These are phyloP conservation scores for Aureobasidium sp. DNA, from an alignment of 2,329 filamentous ascomycete species.

Conservation along the genomic window DNA sequence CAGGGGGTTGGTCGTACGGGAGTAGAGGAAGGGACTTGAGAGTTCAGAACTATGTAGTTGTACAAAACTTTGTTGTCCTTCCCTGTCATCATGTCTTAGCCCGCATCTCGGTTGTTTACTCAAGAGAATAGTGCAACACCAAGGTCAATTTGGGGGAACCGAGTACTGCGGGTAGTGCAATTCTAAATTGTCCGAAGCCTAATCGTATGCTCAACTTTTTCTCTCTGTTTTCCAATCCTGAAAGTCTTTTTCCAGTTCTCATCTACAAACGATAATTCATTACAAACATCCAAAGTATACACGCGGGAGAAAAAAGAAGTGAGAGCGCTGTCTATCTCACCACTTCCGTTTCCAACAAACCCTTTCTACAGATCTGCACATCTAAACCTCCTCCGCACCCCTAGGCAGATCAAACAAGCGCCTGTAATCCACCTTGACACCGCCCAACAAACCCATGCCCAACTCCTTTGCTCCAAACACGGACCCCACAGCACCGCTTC, in stretches of 20 bases:
- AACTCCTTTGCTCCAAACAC: slow-evolving; percentile 66
- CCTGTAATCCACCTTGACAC: slow-evolving; percentile 75
- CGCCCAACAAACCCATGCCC: slow-evolving; percentile 67
- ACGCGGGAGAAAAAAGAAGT: background rate
- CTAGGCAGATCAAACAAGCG: slow-evolving; percentile 78
- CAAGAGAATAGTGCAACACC: too few species aligned
- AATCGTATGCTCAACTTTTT: too few species aligned
- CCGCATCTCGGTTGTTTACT: too few species aligned
- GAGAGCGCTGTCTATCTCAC: too few species aligned
- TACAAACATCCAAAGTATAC: background rate
- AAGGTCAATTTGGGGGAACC: too few species aligned
- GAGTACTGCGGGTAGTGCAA: too few species aligned
- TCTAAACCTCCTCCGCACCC: slow-evolving; percentile 36
- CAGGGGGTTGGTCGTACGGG: slow-evolving; percentile 51
- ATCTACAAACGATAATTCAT: background rate
- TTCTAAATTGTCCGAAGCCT: too few species aligned
- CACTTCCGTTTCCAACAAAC: background rate
- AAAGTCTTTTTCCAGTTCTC: background rate
- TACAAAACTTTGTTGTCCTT: background rate
- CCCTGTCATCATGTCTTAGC: too few species aligned
- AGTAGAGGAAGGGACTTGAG: background rate
- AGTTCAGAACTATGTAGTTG: background rate
- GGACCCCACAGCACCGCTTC: background rate
- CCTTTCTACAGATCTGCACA: background rate
- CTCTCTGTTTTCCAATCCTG: background rate